phyloP scores from a whole-genome alignment of 768 basidiomycete genomes.

The Suillus paluster region DNA sequence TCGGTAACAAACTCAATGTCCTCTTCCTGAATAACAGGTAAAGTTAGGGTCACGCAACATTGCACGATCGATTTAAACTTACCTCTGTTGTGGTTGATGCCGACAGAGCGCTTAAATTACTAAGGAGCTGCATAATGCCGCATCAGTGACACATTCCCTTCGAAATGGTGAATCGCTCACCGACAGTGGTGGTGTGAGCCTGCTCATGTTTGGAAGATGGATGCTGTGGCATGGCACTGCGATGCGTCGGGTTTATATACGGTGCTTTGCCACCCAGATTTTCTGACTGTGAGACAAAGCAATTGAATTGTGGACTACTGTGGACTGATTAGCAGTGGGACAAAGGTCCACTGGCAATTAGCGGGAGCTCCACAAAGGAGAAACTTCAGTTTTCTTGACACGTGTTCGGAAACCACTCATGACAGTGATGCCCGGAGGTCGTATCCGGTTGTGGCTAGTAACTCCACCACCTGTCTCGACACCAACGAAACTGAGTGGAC shows the following conservation, averaged over 20 bases:
- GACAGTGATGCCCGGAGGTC: background rate
- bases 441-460: background rate
- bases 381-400: background rate
- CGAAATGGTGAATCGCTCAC: constrained; percentile 20
- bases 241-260: constrained; percentile 26
- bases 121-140: constrained; percentile 25
- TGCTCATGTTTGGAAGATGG: constrained; percentile 26
- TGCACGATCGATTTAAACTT: constrained; percentile 7
- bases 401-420: background rate
- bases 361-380: background rate
- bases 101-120: constrained; percentile 26
- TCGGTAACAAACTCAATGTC: constrained; percentile 25
- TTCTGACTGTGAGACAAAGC: constrained; percentile 26
- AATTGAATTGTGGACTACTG: constrained; percentile 15
- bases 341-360: constrained; percentile 5
- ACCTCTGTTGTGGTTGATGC: constrained; percentile 22
- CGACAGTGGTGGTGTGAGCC: constrained; percentile 34
- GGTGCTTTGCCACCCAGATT: constrained; percentile 27
- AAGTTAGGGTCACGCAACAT: background rate
- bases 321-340: constrained; percentile 13
- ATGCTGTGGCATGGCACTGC: background rate
- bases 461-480: background rate
- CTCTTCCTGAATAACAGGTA: constrained; percentile 19
- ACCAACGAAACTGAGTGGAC: background rate
- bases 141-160: background rate